Conservation (phyloP, 306 rosid species). For the Fragaria vesca region DNA sequence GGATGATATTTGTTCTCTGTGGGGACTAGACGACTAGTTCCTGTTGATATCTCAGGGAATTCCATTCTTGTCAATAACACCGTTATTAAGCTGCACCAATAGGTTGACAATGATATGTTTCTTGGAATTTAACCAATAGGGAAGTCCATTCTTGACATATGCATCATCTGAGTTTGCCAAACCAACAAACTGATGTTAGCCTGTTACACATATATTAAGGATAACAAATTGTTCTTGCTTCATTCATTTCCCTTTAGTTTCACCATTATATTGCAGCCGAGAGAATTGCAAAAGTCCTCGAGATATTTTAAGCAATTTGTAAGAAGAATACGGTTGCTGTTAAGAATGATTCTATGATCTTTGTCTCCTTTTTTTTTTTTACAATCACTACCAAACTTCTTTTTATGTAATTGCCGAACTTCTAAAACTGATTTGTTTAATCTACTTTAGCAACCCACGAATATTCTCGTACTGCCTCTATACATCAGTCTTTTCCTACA, state of each 20-base stretch:
- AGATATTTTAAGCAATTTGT: not conserved
- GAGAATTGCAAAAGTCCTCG: not conserved
- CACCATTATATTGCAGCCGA: not conserved
- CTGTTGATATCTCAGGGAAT: not conserved
- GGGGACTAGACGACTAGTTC: not conserved
- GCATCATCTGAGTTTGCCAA: not conserved
- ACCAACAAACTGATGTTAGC: not conserved
- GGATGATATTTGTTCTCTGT: not conserved
- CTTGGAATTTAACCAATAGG: not conserved
- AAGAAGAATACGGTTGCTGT: not conserved
- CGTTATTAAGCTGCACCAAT: not conserved
- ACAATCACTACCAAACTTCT: not conserved
- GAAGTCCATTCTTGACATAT: too few species aligned
- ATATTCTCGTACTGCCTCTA: not conserved
- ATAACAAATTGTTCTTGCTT: not conserved
- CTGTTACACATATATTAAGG: not conserved
- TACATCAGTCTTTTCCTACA: not conserved
- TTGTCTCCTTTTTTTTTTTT: not conserved
- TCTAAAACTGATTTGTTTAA: not conserved
- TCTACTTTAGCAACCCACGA: not conserved
- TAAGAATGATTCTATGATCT: not conserved
- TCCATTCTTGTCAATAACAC: not conserved
- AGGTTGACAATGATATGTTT: not conserved
- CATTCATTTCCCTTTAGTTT: not conserved
- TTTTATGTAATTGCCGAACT: not conserved